Percentiles rank a stretch among this genome's conserved stretches.
Evolutionary conservation across 768 basidiomycete genomes (phyloP).

Genomic region (Saitozyma podzolica): DNA sequence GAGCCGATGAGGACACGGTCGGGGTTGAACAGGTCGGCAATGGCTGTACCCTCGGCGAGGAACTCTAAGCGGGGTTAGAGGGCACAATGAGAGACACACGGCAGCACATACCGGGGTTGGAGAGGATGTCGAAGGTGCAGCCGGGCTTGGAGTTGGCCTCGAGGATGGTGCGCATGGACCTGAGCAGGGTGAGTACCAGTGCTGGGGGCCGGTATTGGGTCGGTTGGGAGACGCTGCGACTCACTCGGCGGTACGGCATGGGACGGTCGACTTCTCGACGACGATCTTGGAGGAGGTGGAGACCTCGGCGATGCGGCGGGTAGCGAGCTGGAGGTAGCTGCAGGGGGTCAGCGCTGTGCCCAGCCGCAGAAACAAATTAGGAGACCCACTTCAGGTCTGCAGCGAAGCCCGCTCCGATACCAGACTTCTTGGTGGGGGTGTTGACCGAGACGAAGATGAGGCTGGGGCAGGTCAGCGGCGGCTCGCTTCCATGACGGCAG

Average conservation of each 20-base stretch:
- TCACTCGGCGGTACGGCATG: constrained; percentile 89
- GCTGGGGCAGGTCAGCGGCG: constrained; percentile 29
- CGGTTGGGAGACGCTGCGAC: constrained; percentile 3
- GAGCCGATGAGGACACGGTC: constrained; percentile 98
- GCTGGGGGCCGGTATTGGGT: neutral
- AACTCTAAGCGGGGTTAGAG: constrained; percentile 63
- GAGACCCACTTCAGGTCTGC: constrained; percentile 90
- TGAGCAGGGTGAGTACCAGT: constrained; percentile 8
- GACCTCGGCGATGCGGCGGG: constrained; percentile 89
- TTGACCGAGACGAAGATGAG: constrained; percentile 98
- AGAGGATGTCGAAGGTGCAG: constrained; percentile 93
- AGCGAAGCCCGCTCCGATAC: constrained; percentile 95
- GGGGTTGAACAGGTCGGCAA: constrained; percentile 78
- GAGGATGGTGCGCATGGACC: constrained; percentile 96
- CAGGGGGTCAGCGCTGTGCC: constrained; percentile 7
- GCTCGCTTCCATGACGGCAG: neutral
- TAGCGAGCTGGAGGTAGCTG: constrained; percentile 96
- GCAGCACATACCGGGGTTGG: constrained; percentile 66
- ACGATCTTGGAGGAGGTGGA: constrained; percentile 93
- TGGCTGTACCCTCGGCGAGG: constrained; percentile 96
- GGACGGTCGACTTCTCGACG: constrained; percentile 98
- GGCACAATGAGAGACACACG: neutral
- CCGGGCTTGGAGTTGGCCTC: constrained; percentile 94
- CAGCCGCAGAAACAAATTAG: constrained; percentile 4
- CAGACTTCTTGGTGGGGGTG: constrained; percentile 97